Evolutionary conservation across 2,329 filamentous ascomycete genomes (phyloP).

Genomic region (Furcasterigmium furcatum): DNA sequence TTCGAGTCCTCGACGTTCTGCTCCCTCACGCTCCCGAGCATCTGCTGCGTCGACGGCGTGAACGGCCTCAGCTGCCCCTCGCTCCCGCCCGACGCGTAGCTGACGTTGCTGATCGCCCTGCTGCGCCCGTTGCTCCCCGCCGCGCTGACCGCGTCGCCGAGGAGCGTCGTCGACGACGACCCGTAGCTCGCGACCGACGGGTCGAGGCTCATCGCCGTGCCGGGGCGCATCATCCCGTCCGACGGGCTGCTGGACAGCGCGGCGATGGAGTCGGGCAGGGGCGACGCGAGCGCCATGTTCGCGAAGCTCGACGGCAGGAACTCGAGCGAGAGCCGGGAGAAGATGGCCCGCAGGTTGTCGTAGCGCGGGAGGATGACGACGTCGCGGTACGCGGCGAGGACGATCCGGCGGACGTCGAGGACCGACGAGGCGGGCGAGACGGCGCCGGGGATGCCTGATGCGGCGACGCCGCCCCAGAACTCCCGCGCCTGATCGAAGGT

Average conservation of each 20-base stretch:
- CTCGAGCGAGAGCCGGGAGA: constrained; percentile 84
- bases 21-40: constrained; percentile 44
- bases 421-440: constrained; percentile 49
- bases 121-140: constrained; percentile 57
- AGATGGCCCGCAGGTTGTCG: constrained; percentile 83
- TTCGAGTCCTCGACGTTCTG: constrained; percentile 66
- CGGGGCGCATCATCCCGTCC: constrained; percentile 50
- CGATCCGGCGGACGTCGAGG: constrained; percentile 84
- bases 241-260: constrained; percentile 45
- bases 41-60: constrained; percentile 37
- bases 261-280: constrained; percentile 41
- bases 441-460: constrained; percentile 27
- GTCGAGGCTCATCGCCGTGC: constrained; percentile 74
- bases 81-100: constrained; percentile 53
- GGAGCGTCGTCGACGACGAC: constrained; percentile 73
- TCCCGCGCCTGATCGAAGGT: constrained; percentile 75
- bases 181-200: constrained; percentile 76
- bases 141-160: constrained; percentile 58
- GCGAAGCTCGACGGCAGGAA: constrained; percentile 57
- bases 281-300: constrained; percentile 51
- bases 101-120: constrained; percentile 84
- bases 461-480: constrained; percentile 78
- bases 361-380: constrained; percentile 84
- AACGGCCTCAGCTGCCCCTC: constrained; percentile 46
- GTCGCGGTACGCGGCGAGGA: constrained; percentile 85